phyloP scores from a whole-genome alignment of 2,329 filamentous ascomycete genomes.

The Pestalotiopsis sp. region DNA sequence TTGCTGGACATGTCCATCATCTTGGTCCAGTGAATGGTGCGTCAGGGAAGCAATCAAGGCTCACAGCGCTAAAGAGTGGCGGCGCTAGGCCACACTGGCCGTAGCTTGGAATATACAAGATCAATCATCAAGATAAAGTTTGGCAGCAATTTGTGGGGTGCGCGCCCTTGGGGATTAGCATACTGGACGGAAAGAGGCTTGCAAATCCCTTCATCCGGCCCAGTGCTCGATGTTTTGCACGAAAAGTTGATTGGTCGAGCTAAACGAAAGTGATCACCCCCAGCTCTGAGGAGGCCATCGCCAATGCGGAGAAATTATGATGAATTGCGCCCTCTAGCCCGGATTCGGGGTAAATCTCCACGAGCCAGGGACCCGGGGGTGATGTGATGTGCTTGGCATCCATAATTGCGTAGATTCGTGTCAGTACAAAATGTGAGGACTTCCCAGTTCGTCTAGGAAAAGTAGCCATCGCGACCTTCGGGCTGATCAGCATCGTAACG shows the following conservation, averaged over 20 bases:
- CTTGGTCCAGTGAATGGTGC: too few relatives aligned
- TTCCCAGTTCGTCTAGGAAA: neutral
- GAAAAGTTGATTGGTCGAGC: neutral
- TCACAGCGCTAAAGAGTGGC: too few relatives aligned
- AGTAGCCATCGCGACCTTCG: neutral
- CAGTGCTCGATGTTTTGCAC: too few relatives aligned
- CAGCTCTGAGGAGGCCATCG: neutral
- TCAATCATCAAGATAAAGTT: too few relatives aligned
- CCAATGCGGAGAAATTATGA: slow-evolving; percentile 8
- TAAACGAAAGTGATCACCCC: neutral
- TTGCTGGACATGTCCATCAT: too few relatives aligned
- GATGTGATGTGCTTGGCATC: slow-evolving; percentile 3
- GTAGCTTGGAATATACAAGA: too few relatives aligned
- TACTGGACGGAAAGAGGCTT: too few relatives aligned
- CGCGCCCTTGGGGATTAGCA: too few relatives aligned
- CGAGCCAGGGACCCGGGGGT: neutral
- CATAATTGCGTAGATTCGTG: neutral
- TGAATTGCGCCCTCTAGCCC: neutral
- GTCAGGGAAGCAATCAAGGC: too few relatives aligned
- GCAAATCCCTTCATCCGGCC: too few relatives aligned
- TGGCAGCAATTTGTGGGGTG: too few relatives aligned
- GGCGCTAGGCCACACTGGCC: too few relatives aligned
- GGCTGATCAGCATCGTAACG: neutral
- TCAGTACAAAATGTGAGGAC: neutral
- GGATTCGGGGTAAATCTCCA: neutral